Conservation (phyloP, 768 basidiomycete genomes). For the Pseudohyphozyma bogoriensis region DNA sequence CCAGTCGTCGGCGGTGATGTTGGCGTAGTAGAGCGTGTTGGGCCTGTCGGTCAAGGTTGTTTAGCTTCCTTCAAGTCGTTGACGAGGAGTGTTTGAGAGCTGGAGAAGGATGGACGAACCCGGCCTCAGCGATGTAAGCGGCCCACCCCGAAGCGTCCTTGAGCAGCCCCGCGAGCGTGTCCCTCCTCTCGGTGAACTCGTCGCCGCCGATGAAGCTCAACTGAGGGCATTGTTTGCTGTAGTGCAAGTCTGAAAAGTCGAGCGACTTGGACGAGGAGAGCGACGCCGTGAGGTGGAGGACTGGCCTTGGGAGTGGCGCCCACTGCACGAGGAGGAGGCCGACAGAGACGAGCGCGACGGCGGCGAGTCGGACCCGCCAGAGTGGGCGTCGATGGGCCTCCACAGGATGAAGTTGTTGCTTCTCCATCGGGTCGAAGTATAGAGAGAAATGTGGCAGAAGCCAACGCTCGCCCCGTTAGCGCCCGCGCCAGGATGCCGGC, state of each 20-base stretch:
- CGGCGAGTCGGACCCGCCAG: too few relatives aligned
- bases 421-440: too few relatives aligned
- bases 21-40: constrained; percentile 15
- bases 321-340: too few relatives aligned
- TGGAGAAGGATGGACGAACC: background rate
- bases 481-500: too few relatives aligned
- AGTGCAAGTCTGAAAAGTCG: background rate
- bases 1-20: constrained; percentile 3
- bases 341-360: background rate
- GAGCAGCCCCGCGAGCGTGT: background rate
- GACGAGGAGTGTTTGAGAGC: background rate
- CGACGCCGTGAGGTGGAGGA: background rate
- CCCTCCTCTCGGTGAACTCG: constrained; percentile 5
- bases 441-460: too few relatives aligned
- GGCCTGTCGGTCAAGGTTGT: background rate
- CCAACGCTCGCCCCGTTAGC: too few relatives aligned
- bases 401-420: too few relatives aligned
- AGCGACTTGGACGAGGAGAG: background rate
- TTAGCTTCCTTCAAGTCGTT: background rate
- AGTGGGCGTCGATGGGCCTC: too few relatives aligned
- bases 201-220: background rate
- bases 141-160: background rate
- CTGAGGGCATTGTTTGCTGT: constrained; percentile 5
- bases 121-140: constrained; percentile 9
- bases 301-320: too few relatives aligned